Evolutionary conservation across 805 yeast species (phyloP).

Genomic region (Starmerella powellii): DNA sequence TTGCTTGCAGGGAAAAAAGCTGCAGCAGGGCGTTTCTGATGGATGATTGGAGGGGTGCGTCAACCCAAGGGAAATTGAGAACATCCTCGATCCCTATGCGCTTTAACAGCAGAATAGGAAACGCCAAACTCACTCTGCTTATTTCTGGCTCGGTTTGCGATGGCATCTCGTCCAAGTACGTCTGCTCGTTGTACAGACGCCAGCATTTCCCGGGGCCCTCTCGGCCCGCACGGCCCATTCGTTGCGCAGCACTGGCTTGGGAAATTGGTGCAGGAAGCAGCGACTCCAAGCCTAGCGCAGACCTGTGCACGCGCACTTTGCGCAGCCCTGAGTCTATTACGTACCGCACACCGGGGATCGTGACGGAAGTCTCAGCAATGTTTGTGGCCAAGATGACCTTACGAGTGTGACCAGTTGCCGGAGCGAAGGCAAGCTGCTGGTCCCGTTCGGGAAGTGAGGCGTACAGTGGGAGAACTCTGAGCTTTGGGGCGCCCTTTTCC

Average conservation of each 20-base stretch:
- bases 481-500: slow-evolving; percentile 61
- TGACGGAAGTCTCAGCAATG: slow-evolving; percentile 94
- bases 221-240: slow-evolving; percentile 99
- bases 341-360: slow-evolving; percentile 86
- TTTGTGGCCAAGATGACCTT: slow-evolving; percentile 88
- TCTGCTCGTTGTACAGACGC: slow-evolving; percentile 65
- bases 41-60: slow-evolving; percentile 73
- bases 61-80: slow-evolving; percentile 83
- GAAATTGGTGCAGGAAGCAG: slow-evolving; percentile 85
- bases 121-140: slow-evolving; percentile 68
- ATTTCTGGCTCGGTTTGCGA: slow-evolving; percentile 89
- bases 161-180: slow-evolving; percentile 44
- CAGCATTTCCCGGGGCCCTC: slow-evolving; percentile 84
- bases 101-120: slow-evolving; percentile 75
- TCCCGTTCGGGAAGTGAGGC: slow-evolving; percentile 84
- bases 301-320: slow-evolving; percentile 91
- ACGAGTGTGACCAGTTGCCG: slow-evolving; percentile 44
- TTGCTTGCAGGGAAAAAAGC: slow-evolving; percentile 65
- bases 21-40: slow-evolving; percentile 66
- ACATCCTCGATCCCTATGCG: slow-evolving; percentile 73
- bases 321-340: slow-evolving; percentile 88
- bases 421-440: slow-evolving; percentile 69
- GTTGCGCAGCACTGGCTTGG: slow-evolving; percentile 84
- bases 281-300: slow-evolving; percentile 83
- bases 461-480: slow-evolving; percentile 74